A percentile compares a stretch with the other conserved stretches of the same genome.
Conservation (phyloP, 345 rosid genomes). For the Moricandia moricandioides region DNA sequence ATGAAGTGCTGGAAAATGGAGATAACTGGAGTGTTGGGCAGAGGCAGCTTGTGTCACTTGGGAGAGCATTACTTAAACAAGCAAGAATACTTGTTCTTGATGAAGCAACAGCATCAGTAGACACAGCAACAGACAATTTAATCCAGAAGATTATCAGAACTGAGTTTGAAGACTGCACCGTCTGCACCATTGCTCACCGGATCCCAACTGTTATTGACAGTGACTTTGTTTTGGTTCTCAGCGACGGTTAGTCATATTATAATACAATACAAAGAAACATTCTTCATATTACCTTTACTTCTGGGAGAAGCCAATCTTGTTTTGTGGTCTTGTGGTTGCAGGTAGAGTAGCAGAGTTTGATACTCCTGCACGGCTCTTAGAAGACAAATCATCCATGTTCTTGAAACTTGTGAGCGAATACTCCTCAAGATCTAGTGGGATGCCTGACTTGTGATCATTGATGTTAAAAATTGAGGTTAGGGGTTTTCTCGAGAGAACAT, state of each 20-base stretch:
- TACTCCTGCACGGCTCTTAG: slow-evolving; percentile 71
- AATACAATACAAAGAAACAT: background rate
- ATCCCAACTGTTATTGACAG: slow-evolving; percentile 98
- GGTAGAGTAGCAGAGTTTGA: slow-evolving; percentile 95
- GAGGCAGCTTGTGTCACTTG: slow-evolving; percentile 89
- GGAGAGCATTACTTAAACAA: slow-evolving; percentile 89
- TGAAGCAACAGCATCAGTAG: slow-evolving; percentile 99
- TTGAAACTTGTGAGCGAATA: slow-evolving; percentile 87
- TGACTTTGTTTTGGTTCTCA: slow-evolving; percentile 92
- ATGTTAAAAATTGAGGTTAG: slow-evolving; percentile 3
- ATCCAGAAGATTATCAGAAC: slow-evolving; percentile 92
- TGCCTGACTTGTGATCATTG: slow-evolving; percentile 64
- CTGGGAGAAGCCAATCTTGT: slow-evolving; percentile 3
- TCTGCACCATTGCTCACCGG: slow-evolving; percentile 97
- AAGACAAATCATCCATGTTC: slow-evolving; percentile 94
- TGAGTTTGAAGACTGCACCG: slow-evolving; percentile 89
- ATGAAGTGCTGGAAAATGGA: slow-evolving; percentile 86
- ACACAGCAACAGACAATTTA: slow-evolving; percentile 95
- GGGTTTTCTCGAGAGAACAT: slow-evolving; percentile 6
- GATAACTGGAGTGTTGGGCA: slow-evolving; percentile 99
- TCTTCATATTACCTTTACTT: background rate
- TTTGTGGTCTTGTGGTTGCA: slow-evolving; percentile 33
- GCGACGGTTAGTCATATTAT: slow-evolving; percentile 61
- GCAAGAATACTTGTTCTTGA: slow-evolving; percentile 93
- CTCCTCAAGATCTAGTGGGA: slow-evolving; percentile 90